Base-by-base conservation (phyloP, 2,329 filamentous ascomycete species). In the Sporothrix protearum region DNA sequence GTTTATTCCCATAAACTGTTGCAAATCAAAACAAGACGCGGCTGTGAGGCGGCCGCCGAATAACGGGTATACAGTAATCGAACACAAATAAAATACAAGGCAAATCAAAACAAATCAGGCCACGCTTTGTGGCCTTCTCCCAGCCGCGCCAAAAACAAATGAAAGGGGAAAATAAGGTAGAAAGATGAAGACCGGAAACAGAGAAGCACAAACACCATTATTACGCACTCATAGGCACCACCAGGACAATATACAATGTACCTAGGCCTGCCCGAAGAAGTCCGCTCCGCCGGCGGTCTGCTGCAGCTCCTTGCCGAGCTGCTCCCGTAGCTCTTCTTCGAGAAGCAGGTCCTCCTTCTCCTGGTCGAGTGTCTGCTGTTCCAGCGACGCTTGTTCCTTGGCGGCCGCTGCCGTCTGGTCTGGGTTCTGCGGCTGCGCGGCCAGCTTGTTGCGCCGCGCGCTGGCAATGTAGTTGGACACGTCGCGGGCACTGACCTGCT, bases 391-490 rank as follows among this genome's bases (percentile, higher is more conserved):
- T 22, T 70, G 67, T 25, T 69, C 59, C 7, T 45, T 61, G 12
- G 36, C 51, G 1, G 59, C n/a, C 3, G 25, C 47, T 12, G 57
- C 68, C 10, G 30, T 47, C 33, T 64, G 57, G 5, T 61, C 28
- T 8, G 57, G 30, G n/a, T 55, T 30, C 57, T 70, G 69, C 12
- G 47, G 42, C 45, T 67, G 59, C 3, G 67, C 47, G 8, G 47
- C 55, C 64, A 67, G 63, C 55, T 51, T 67, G 28, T 47, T 30
- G 45, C 64, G 64, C 55, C 69, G 63, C 33, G 64, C 55, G 59
- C 71, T 73, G 8, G 71, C 71, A 69, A 73, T 71, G 69, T 73
- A 71, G 68, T 73, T 73, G 57, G 55, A 69, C 16, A 73, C 69
- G 57, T 73, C 71, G 64, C 71, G 71, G n/a, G 47, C 53, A n/a